Evolutionary conservation across 306 rosid species (phyloP), one percentile per base, ranked within the genome.

Genomic region (Rosa rugosa): DNA sequence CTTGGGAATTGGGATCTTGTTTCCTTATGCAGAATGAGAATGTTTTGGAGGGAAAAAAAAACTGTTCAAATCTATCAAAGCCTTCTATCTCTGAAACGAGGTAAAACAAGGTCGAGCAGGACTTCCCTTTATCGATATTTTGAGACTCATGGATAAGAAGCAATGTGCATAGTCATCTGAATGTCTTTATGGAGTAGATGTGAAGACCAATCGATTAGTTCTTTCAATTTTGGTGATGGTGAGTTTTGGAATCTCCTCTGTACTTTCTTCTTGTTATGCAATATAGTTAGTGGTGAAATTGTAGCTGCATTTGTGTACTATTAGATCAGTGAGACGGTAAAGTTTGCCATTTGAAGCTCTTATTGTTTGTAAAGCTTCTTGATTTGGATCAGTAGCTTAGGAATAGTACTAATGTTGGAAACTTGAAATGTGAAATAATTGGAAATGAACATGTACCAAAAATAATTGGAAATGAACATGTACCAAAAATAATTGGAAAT

Each of bases 201-300:
- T 87, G 27, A 70, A 82, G 86, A 50, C 60, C 79, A 92, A 92
- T 77, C 87, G 92, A 90, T 73, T 0, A 7, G 57, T 5, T 22
- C 20, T 64, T 4, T 27, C 18, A 56, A 1, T 56, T 56, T 8
- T 0, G 22, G 44, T 14, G 13, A 42, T 4, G 71, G 73, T 49
- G 72, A 72, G 57, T 73, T 11, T 51, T 45, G 5, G 23, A 31
- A 22, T 44, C 25, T 64, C 50, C 31, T 31, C 0, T 50, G 50
- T 71, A 16, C 20, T n/a, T n/a, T n/a, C n/a, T 65, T 12, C 71
- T 77, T 83, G 67, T 46, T 77, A 44, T 25, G 75, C 47, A 56
- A n/a, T 56, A 11, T n/a, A 56, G 31, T 56, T 56, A n/a, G 1
- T 8, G 27, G 27, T n/a, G 62, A 13, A 25, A 4, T 25, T n/a